These are phyloP conservation scores for Misopates orontium DNA, from an alignment of 257 asterid genomes.

Conservation along the genomic window DNA sequence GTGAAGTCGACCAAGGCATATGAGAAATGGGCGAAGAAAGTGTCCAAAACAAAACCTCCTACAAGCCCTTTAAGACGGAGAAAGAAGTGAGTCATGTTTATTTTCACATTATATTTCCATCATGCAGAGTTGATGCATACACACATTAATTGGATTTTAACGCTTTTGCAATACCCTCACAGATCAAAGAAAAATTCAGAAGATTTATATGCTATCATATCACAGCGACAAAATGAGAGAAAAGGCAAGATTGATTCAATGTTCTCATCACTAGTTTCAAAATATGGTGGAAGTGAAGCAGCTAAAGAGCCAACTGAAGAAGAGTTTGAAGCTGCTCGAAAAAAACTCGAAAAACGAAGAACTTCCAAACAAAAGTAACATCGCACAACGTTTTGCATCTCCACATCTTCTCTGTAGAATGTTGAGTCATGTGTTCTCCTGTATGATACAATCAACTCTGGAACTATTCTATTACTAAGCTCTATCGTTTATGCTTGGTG, in stretches of 20 bases:
- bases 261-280: conserved; percentile 77
- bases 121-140: not conserved
- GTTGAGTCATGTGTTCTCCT: conserved; percentile 5
- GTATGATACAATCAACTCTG: conserved; percentile 13
- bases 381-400: not conserved
- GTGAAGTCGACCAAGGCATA: conserved; percentile 68
- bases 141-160: not conserved
- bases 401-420: conserved; percentile 2
- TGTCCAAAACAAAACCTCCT: conserved; percentile 84
- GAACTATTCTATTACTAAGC: not conserved
- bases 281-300: conserved; percentile 61
- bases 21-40: conserved; percentile 81
- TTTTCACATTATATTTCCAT: not conserved
- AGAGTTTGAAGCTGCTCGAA: conserved; percentile 86
- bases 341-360: conserved; percentile 60
- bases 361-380: conserved; percentile 57
- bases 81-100: conserved; percentile 56
- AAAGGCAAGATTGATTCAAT: conserved; percentile 69
- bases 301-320: conserved; percentile 79
- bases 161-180: conserved; percentile 27
- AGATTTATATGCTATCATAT: conserved; percentile 64
- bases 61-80: conserved; percentile 68
- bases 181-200: conserved; percentile 69
- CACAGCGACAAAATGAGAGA: conserved; percentile 78
- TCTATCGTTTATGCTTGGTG: conserved; percentile 8